Conservation (phyloP, 768 basidiomycete genomes). For the Kwoniella mangroviensis region DNA sequence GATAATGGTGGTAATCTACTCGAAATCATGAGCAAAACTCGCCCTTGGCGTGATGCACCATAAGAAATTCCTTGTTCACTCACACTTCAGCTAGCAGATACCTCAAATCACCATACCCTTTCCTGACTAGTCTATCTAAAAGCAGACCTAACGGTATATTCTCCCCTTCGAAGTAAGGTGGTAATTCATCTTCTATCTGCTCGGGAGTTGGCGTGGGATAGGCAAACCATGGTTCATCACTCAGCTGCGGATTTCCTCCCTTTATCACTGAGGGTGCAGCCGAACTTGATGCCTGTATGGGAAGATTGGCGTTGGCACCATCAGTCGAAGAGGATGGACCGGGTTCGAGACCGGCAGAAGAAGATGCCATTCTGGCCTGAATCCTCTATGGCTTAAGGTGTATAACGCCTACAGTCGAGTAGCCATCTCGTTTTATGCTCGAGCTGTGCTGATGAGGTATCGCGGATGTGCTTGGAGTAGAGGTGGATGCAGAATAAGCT, state of each 20-base stretch:
- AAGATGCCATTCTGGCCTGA: constrained; percentile 15
- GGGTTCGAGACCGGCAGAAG: constrained; percentile 1
- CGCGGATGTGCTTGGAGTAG: too few relatives aligned
- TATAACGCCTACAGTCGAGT: background rate
- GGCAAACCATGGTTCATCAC: constrained; percentile 43
- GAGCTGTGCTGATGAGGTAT: background rate
- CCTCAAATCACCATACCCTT: constrained; percentile 46
- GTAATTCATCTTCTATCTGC: constrained; percentile 45
- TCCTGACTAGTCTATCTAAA: constrained; percentile 39
- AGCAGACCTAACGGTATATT: constrained; percentile 40
- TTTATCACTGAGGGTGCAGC: background rate
- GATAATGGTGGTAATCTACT: constrained; percentile 39
- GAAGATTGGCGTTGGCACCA: background rate
- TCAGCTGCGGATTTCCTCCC: constrained; percentile 42
- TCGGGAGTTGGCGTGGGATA: constrained; percentile 43
- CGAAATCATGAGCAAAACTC: background rate
- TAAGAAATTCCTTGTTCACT: constrained; percentile 15
- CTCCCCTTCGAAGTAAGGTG: constrained; percentile 46
- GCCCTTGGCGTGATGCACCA: background rate
- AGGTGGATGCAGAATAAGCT: background rate
- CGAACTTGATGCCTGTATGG: background rate
- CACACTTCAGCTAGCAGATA: constrained; percentile 39
- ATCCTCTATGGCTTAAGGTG: background rate
- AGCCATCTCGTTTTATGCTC: background rate
- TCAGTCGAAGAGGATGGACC: background rate